Percentiles rank a stretch among this genome's conserved stretches.
These are phyloP conservation scores for Prunus davidiana DNA, from an alignment of 306 rosid species.

Conservation along the genomic window DNA sequence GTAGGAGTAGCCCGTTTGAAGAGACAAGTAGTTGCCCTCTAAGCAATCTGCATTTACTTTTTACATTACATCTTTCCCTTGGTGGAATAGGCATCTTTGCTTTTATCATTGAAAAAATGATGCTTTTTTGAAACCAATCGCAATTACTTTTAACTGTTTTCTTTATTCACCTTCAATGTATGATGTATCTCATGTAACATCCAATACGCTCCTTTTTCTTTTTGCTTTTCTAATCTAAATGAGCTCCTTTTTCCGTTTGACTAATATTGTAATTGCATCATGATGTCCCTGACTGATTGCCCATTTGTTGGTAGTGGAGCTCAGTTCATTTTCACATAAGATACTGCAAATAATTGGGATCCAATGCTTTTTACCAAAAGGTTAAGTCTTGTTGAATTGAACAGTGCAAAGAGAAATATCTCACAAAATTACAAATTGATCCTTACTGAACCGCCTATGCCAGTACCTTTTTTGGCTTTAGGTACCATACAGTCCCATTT, in stretches of 20 bases:
- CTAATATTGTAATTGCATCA: conserved; percentile 17
- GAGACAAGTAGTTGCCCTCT: background rate
- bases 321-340: conserved; percentile 23
- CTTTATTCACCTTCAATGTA: too few relatives aligned
- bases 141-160: background rate
- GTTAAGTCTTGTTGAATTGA: background rate
- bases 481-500: background rate
- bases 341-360: conserved; percentile 36
- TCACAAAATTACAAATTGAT: conserved; percentile 25
- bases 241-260: conserved; percentile 13
- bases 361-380: conserved; percentile 25
- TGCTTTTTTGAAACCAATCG: background rate
- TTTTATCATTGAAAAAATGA: background rate
- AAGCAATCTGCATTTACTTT: background rate
- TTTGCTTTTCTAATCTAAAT: background rate
- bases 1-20: background rate
- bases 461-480: background rate
- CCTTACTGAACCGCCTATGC: background rate
- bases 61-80: background rate
- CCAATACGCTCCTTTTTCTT: background rate
- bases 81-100: conserved; percentile 18
- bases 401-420: background rate
- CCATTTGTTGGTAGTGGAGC: conserved; percentile 31
- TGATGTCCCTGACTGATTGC: conserved; percentile 26
- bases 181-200: background rate